Evolutionary conservation across 352 stramenopile genomes (phyloP).

Genomic region (Albugo laibachii): DNA sequence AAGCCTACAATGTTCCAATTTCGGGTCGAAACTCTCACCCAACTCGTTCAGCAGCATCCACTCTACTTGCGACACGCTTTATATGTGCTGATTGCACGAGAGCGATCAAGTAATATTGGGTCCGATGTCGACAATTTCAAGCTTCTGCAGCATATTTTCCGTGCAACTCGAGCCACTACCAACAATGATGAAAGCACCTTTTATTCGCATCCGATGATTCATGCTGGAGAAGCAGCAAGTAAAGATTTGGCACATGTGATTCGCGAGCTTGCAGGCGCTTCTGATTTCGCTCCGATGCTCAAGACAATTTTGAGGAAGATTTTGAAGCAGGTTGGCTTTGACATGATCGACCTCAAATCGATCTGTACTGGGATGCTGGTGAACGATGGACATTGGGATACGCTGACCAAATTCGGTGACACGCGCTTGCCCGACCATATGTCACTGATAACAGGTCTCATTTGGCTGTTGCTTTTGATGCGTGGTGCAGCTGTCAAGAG

Average conservation of each 20-base stretch:
- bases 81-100: conserved; percentile 42
- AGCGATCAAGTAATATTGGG: conserved; percentile 64
- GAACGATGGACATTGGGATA: conserved; percentile 58
- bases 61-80: conserved; percentile 51
- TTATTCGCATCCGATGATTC: conserved; percentile 23
- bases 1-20: conserved; percentile 80
- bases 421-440: conserved; percentile 60
- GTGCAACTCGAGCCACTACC: conserved; percentile 19
- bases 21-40: conserved; percentile 65
- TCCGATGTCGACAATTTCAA: conserved; percentile 81
- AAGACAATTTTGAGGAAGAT: conserved; percentile 77
- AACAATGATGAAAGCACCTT: conserved; percentile 28
- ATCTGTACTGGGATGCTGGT: conserved; percentile 55
- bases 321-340: conserved; percentile 57
- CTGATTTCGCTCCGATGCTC: conserved; percentile 58
- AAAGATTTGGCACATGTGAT: conserved; percentile 57
- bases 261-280: conserved; percentile 45
- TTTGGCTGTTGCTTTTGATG: conserved; percentile 62
- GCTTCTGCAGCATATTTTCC: conserved; percentile 77
- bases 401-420: conserved; percentile 28
- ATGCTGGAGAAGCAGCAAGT: conserved; percentile 43
- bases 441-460: conserved; percentile 44
- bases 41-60: conserved; percentile 48
- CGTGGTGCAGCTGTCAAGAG: conserved; percentile 62
- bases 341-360: conserved; percentile 66